Evolutionary conservation across 2,329 filamentous ascomycete genomes (phyloP).

Genomic region (Monosporascus ibericus): DNA sequence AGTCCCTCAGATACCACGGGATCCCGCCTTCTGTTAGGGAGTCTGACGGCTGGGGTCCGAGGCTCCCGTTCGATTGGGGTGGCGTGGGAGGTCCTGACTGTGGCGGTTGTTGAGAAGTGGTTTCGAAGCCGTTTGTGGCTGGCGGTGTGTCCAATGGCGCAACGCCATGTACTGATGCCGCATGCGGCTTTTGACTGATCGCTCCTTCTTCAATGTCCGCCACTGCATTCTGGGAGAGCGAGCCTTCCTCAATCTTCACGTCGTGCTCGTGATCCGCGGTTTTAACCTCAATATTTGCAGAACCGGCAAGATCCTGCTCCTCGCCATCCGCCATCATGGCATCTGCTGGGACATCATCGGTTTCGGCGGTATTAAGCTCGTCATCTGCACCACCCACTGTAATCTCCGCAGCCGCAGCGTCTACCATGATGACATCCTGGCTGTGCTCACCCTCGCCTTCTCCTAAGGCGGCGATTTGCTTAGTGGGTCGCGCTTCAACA

Average conservation of each 20-base stretch:
- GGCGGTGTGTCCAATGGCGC: conserved; percentile 38
- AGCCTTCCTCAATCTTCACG: conserved; percentile 20
- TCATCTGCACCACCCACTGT: conserved; percentile 32
- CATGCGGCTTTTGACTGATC: conserved; percentile 19
- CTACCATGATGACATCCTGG: conserved; percentile 46
- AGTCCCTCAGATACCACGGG: conserved; percentile 80
- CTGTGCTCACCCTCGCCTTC: conserved; percentile 35
- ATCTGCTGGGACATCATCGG: conserved; percentile 31
- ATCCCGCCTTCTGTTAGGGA: conserved; percentile 67
- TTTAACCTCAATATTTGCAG: conserved; percentile 41
- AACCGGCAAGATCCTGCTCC: conserved; percentile 28
- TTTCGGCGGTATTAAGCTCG: conserved; percentile 16
- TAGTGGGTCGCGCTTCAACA: conserved; percentile 46
- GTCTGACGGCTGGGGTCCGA: conserved; percentile 42
- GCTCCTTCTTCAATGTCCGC: conserved; percentile 21
- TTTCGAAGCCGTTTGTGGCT: conserved; percentile 38
- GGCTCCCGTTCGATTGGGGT: conserved; percentile 57
- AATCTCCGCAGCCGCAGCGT: conserved; percentile 41
- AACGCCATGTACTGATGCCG: conserved; percentile 21
- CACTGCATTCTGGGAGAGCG: conserved; percentile 23
- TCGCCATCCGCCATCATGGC: conserved; percentile 31
- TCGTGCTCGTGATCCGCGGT: conserved; percentile 31
- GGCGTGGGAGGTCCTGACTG: conserved; percentile 55
- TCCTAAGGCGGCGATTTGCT: conserved; percentile 25
- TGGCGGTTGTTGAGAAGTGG: conserved; percentile 24